A percentile compares a stretch with the other conserved stretches of the same genome.
phyloP scores from a whole-genome alignment of 257 asterid species.

The Cynanchum wilfordii region DNA sequence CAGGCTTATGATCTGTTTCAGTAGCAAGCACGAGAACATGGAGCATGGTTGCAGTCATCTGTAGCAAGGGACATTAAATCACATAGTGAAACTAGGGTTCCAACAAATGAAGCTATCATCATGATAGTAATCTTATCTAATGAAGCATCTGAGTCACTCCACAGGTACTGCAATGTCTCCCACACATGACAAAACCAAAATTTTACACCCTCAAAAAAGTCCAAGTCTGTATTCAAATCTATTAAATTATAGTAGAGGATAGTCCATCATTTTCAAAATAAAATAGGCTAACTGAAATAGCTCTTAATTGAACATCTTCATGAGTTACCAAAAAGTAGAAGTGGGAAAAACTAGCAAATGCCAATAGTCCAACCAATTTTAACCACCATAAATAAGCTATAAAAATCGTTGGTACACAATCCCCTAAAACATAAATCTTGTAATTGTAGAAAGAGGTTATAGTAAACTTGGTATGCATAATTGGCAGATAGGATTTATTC shows the following conservation, averaged over 20 bases:
- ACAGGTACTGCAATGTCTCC: neutral
- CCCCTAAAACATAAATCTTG: no score
- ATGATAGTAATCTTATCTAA: neutral
- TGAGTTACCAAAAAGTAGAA: neutral
- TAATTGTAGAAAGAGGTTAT: no score
- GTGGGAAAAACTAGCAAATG: neutral
- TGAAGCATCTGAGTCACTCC: neutral
- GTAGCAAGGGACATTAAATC: conserved; percentile 23
- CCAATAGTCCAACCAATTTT: no score
- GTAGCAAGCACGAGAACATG: conserved; percentile 87
- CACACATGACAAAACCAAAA: neutral
- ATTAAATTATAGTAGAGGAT: neutral
- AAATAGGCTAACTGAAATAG: neutral
- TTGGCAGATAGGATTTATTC: no score
- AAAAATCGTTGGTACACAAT: no score
- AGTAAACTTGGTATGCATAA: no score
- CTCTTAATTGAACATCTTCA: neutral
- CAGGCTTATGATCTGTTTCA: conserved; percentile 38
- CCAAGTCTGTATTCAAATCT: neutral
- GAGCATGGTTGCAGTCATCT: conserved; percentile 87
- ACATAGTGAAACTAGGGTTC: neutral
- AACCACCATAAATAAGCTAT: no score
- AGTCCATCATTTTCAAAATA: neutral
- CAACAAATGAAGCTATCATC: neutral
- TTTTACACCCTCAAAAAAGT: neutral